Evolutionary conservation across 257 asterid species (phyloP).

Genomic region (Penstemon eatonii): DNA sequence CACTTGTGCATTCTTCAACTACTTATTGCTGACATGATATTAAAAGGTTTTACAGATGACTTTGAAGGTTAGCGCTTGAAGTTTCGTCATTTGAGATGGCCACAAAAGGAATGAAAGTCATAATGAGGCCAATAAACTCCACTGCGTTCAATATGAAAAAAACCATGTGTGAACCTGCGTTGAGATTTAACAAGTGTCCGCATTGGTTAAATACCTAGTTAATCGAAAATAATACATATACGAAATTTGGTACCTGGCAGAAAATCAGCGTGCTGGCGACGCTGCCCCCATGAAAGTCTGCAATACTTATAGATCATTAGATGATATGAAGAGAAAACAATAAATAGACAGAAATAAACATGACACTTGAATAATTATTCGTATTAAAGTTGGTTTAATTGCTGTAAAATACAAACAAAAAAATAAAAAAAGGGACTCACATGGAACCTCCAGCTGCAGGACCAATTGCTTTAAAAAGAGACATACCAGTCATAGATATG

Average conservation of each 20-base stretch:
- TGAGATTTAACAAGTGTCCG: not conserved
- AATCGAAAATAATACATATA: no score
- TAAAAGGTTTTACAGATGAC: no score
- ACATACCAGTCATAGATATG: conserved; percentile 84
- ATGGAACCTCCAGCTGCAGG: conserved; percentile 87
- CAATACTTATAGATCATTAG: conserved; percentile 6
- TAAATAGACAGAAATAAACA: not conserved
- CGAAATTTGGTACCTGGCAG: conserved; percentile 59
- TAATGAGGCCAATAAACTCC: conserved; percentile 55
- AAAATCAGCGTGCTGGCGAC: conserved; percentile 51
- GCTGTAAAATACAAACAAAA: not conserved
- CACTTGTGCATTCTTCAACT: no score
- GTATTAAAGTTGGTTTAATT: no score
- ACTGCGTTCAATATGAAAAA: conserved; percentile 58
- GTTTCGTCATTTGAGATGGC: not conserved
- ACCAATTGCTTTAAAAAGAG: conserved; percentile 76
- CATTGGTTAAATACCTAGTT: no score
- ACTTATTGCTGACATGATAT: no score
- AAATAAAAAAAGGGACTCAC: conserved; percentile 59
- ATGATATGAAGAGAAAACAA: not conserved
- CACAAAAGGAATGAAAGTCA: conserved; percentile 54
- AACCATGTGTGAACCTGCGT: conserved; percentile 70
- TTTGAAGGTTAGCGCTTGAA: no score
- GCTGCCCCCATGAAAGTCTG: conserved; percentile 77
- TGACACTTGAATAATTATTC: no score